Evolutionary conservation across 495 filamentous ascomycete genomes (phyloP).

Genomic region (Tuber borchii): DNA sequence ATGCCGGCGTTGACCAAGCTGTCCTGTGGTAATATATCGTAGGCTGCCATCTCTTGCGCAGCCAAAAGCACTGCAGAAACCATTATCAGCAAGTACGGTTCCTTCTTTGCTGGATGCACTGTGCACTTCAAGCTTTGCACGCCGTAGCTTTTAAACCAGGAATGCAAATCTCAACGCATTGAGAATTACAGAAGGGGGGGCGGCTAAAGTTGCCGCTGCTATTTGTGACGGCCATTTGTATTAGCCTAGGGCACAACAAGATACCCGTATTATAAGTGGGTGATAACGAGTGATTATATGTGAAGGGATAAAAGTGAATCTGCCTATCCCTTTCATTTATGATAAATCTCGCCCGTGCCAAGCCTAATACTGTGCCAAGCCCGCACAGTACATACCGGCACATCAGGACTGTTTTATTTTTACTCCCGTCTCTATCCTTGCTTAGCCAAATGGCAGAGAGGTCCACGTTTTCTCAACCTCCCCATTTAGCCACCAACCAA

Average conservation of each 20-base stretch:
- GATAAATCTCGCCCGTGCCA: no score
- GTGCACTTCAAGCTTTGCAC: background rate
- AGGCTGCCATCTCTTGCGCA: background rate
- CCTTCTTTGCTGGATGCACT: background rate
- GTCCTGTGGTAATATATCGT: background rate
- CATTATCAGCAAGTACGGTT: background rate
- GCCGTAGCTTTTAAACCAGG: background rate
- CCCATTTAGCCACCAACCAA: no score
- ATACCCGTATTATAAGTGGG: no score
- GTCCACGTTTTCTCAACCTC: no score
- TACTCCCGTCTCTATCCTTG: no score
- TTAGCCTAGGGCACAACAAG: background rate
- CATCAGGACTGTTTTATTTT: no score
- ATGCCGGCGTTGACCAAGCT: background rate
- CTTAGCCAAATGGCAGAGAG: no score
- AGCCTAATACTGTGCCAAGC: no score
- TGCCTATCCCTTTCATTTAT: no score
- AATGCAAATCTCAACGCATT: background rate
- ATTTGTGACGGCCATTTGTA: background rate
- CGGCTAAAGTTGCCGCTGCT: background rate
- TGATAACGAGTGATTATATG: background rate
- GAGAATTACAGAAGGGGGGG: background rate
- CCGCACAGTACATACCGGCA: no score
- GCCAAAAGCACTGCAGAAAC: background rate
- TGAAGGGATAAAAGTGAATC: background rate